Percentiles rank a stretch among this genome's conserved stretches.
phyloP scores from a whole-genome alignment of 164 flowering plant species.

The Vitis rupestris region DNA sequence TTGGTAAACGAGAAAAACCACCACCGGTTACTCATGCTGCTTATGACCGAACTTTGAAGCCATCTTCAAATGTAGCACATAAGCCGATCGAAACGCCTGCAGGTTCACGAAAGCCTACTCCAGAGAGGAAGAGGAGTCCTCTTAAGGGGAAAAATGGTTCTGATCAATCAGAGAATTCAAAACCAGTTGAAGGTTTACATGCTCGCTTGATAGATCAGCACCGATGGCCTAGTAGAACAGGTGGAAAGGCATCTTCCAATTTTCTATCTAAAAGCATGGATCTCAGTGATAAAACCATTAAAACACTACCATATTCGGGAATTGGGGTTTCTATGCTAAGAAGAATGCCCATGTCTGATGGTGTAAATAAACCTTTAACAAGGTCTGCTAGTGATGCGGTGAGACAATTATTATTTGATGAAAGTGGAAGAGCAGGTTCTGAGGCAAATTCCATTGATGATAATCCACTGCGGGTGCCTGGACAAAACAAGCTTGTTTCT shows the following conservation, averaged over 20 bases:
- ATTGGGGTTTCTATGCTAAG: conserved; percentile 50
- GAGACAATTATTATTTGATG: conserved; percentile 25
- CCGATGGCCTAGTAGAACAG: conserved; percentile 76
- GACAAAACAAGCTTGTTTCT: conserved; percentile 23
- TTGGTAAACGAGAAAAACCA: conserved; percentile 73
- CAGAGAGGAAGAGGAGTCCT: conserved; percentile 87
- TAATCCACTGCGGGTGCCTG: conserved; percentile 20
- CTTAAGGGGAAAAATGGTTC: conserved; percentile 66
- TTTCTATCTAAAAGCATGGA: conserved; percentile 50
- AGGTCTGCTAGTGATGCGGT: conserved; percentile 49
- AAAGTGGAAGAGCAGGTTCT: conserved; percentile 25
- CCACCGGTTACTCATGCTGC: conserved; percentile 23
- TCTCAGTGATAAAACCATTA: conserved; percentile 42
- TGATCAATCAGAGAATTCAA: conserved; percentile 82
- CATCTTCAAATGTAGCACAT: conserved; percentile 66
- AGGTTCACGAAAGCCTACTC: conserved; percentile 51
- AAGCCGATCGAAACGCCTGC: conserved; percentile 45
- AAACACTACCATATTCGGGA: conserved; percentile 31
- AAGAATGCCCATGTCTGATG: conserved; percentile 39
- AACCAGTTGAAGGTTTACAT: conserved; percentile 64
- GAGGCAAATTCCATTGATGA: conserved; percentile 37
- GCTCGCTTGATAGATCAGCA: conserved; percentile 73
- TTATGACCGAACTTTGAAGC: conserved; percentile 60
- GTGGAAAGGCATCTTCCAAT: conserved; percentile 51
- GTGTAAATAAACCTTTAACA: conserved; percentile 36